Evolutionary conservation across 225 moss, liverwort and hornwort genomes (phyloP), one percentile per base, ranked within the genome.

Genomic region (Antitrichia curtipendula): DNA sequence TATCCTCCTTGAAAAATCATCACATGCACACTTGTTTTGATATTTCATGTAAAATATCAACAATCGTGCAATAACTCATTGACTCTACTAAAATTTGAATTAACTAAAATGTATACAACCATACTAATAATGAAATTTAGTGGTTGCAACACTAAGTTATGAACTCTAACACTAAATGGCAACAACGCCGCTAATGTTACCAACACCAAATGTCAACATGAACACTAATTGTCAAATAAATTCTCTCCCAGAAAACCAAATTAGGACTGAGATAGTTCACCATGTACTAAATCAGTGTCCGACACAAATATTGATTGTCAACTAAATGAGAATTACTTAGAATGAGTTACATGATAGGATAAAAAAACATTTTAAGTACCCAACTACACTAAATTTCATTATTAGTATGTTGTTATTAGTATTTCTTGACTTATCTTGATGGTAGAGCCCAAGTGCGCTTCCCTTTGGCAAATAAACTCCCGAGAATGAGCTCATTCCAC

Each of bases 401-500:
- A 8, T 24, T 27, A 29, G 16, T 72, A 10, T 6, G 9, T 1
- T 71, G 6, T 13, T 28, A 16, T 12, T 22, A 66, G 4, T n/a
- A 1, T 8, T 34, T 52, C 14, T 22, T 28, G 5, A 13, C 70
- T n/a, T 71, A 84, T 6, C 69, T 82, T 40, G 45, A n/a, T 4
- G 36, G 31, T 13, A 13, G 47, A 87, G 29, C 88, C 97, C 97
- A 97, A 0, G 88, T 85, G 13, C 86, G 82, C 81, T 89, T 89
- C 36, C 95, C 94, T 41, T 89, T 91, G 13, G 87, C 80, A 12
- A 96, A 91, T 41, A 98, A 88, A 50, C 87, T 91, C 12, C 91
- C 96, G 0, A 93, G 49, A 64, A 98, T 57, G 73, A 98, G 88
- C 90, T 98, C 96, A 3, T 93, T 98, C 97, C 97, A 98, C 1